Evolutionary conservation across 495 filamentous ascomycete genomes (phyloP).

Genomic region (Parachaetomium inaequale): DNA sequence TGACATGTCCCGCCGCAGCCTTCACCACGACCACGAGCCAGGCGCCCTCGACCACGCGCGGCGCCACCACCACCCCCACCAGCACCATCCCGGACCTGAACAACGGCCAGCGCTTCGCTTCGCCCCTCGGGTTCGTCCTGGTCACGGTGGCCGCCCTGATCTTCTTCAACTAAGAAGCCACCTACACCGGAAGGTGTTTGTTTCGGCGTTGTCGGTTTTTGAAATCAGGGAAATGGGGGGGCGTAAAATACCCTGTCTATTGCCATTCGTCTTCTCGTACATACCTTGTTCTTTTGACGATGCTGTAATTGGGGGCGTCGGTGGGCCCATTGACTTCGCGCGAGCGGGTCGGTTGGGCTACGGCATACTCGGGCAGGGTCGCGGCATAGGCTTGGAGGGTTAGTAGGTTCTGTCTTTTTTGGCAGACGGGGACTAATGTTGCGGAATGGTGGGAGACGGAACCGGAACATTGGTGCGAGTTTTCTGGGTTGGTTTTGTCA

Average conservation of each 20-base stretch:
- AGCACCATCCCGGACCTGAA: slow-evolving; percentile 25
- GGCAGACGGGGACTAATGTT: neutral
- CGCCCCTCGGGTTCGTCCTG: slow-evolving; percentile 37
- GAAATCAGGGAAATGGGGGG: neutral
- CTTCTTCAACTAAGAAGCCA: slow-evolving; percentile 36
- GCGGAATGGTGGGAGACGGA: neutral
- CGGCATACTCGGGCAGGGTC: slow-evolving; percentile 1
- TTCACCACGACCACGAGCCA: slow-evolving; percentile 15
- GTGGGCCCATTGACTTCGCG: neutral
- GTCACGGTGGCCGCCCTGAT: slow-evolving; percentile 34
- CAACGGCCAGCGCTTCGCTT: slow-evolving; percentile 34
- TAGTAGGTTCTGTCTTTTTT: slow-evolving; percentile 1
- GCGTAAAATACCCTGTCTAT: neutral
- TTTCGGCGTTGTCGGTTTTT: slow-evolving; percentile 12
- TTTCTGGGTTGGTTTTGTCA: neutral
- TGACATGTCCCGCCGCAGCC: neutral
- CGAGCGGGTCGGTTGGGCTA: neutral
- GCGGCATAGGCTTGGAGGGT: neutral
- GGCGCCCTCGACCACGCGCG: slow-evolving; percentile 13
- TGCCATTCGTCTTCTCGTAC: slow-evolving; percentile 20
- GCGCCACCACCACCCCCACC: slow-evolving; percentile 10
- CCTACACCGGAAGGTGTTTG: neutral
- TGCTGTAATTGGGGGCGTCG: slow-evolving; percentile 11
- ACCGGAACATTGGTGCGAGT: neutral
- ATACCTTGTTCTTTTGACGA: slow-evolving; percentile 17